phyloP scores from a whole-genome alignment of 2,329 filamentous ascomycete species.

The Verticillium albo-atrum region DNA sequence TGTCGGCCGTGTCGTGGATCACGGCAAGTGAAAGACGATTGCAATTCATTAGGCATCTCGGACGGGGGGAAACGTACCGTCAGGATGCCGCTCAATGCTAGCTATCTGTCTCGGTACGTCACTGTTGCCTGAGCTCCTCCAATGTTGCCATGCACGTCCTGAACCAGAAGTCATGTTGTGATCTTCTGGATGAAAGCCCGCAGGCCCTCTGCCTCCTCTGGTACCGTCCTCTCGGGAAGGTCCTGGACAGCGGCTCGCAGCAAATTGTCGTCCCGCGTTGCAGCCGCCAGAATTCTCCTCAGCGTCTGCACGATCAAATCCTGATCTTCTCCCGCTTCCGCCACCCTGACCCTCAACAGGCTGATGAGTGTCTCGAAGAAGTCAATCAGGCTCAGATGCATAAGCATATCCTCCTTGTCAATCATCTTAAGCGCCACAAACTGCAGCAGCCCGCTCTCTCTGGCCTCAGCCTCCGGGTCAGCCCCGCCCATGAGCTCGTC shows the following conservation, averaged over 20 bases:
- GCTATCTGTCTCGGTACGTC: neutral
- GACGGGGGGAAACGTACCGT: no score
- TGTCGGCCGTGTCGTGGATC: no score
- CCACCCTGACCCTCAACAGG: slow-evolving; percentile 30
- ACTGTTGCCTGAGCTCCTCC: neutral
- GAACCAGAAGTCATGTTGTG: slow-evolving; percentile 19
- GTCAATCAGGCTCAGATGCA: slow-evolving; percentile 47
- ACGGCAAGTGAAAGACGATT: no score
- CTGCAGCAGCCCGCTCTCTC: slow-evolving; percentile 37
- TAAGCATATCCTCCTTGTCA: slow-evolving; percentile 41
- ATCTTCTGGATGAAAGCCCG: slow-evolving; percentile 38
- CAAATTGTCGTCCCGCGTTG: slow-evolving; percentile 30
- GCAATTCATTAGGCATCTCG: no score
- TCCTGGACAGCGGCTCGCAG: slow-evolving; percentile 32
- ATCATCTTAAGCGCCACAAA: slow-evolving; percentile 50
- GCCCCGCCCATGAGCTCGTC: neutral
- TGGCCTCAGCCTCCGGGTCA: slow-evolving; percentile 19
- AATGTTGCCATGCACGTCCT: neutral
- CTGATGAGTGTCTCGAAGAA: slow-evolving; percentile 49
- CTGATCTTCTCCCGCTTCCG: slow-evolving; percentile 17
- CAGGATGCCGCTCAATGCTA: no score
- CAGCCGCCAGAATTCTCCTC: slow-evolving; percentile 32
- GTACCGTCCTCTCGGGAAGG: slow-evolving; percentile 44
- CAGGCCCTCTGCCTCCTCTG: slow-evolving; percentile 46
- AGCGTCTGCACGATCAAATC: slow-evolving; percentile 32